A percentile compares a stretch with the other conserved stretches of the same genome.
Evolutionary conservation across 1,139 yeast species (phyloP).

Genomic region (Suhomyces bokatorum): DNA sequence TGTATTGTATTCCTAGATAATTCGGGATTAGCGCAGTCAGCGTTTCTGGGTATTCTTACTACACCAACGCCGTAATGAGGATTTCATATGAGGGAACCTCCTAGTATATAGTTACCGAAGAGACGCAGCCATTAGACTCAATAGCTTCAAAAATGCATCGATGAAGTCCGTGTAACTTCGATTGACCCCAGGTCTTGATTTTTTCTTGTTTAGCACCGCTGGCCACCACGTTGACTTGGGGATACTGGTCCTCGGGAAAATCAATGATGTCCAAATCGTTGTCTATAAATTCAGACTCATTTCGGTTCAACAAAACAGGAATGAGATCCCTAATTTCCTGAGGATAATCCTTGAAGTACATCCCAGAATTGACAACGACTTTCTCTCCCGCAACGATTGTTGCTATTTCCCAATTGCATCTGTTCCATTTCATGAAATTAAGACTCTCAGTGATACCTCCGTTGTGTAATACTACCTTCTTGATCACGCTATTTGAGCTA

Average conservation of each 20-base stretch:
- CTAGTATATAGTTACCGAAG: slow-evolving; percentile 31
- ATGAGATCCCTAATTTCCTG: slow-evolving; percentile 21
- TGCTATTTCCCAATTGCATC: slow-evolving; percentile 40
- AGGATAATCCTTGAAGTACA: slow-evolving; percentile 39
- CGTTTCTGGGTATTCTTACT: too few species aligned
- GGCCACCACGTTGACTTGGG: background rate
- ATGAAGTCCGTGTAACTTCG: slow-evolving; percentile 47
- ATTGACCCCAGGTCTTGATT: slow-evolving; percentile 52
- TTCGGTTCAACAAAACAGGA: slow-evolving; percentile 51
- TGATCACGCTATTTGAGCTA: slow-evolving; percentile 30
- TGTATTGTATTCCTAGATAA: too few species aligned
- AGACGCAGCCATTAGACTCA: slow-evolving; percentile 38
- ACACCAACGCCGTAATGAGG: too few species aligned
- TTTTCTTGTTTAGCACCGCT: slow-evolving; percentile 4
- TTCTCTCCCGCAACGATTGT: slow-evolving; percentile 11
- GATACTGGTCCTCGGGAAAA: slow-evolving; percentile 9
- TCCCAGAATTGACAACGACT: slow-evolving; percentile 25
- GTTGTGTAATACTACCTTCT: slow-evolving; percentile 50
- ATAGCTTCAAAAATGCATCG: slow-evolving; percentile 56
- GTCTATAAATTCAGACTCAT: slow-evolving; percentile 49
- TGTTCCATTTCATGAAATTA: slow-evolving; percentile 53
- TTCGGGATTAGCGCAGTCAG: too few species aligned
- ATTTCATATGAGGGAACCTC: too few species aligned
- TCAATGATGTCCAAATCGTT: slow-evolving; percentile 40
- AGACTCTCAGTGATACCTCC: slow-evolving; percentile 50